Conservation (phyloP, 2,329 filamentous ascomycete genomes). For the Pyrenophora graminea region DNA sequence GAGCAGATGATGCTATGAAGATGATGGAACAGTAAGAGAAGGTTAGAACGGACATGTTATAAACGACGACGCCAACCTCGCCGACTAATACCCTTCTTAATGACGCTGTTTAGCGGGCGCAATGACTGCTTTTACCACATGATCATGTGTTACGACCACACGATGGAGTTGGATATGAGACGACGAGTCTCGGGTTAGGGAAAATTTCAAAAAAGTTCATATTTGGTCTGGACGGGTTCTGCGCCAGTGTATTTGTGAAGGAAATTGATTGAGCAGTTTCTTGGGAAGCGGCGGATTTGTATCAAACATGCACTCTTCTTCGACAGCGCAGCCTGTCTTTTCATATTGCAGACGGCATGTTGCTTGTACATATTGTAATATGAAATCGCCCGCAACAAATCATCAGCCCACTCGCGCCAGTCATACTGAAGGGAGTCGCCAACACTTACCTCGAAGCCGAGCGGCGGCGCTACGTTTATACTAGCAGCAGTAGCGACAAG, state of each 20-base stretch:
- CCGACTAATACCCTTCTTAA: slow-evolving; percentile 18
- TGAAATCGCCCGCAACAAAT: slow-evolving; percentile 13
- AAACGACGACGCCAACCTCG: slow-evolving; percentile 3
- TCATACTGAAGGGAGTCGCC: not conserved
- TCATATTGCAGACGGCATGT: slow-evolving; percentile 12
- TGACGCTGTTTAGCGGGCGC: slow-evolving; percentile 41
- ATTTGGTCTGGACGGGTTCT: slow-evolving; percentile 8
- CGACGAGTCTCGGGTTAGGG: slow-evolving; percentile 12
- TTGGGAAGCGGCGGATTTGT: not conserved
- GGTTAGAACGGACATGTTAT: slow-evolving; percentile 3
- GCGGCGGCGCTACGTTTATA: no score
- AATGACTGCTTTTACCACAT: slow-evolving; percentile 13
- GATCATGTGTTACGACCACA: slow-evolving; percentile 24
- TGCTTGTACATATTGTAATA: slow-evolving; percentile 32
- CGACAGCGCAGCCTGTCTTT: slow-evolving; percentile 16
- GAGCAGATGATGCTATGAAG: slow-evolving; percentile 40
- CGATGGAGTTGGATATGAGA: slow-evolving; percentile 28
- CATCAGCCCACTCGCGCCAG: slow-evolving; percentile 13
- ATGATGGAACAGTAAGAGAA: slow-evolving; percentile 13
- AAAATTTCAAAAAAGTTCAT: slow-evolving; percentile 35
- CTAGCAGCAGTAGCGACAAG: not conserved
- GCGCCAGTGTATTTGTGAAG: slow-evolving; percentile 12
- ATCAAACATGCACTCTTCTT: slow-evolving; percentile 4
- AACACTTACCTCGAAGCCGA: no score
- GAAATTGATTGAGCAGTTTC: slow-evolving; percentile 3